Percentiles rank a stretch among this genome's conserved stretches.
phyloP scores from a whole-genome alignment of 2,329 filamentous ascomycete genomes.

The Davidsoniella virescens region DNA sequence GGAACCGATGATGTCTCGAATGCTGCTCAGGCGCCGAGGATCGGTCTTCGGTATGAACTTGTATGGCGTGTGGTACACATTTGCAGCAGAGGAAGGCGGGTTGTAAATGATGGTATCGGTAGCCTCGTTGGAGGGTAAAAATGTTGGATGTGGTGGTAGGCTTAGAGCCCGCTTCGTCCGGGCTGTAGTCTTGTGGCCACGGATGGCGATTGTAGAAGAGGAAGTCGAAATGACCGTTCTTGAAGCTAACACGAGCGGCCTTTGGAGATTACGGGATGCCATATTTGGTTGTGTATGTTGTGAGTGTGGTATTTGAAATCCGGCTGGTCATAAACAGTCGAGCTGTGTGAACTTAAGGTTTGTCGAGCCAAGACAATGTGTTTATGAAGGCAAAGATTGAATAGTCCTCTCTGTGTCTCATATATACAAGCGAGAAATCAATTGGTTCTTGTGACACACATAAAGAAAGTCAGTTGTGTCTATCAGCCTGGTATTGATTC shows the following conservation, averaged over 20 bases:
- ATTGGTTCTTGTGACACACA: neutral
- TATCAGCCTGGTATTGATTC: neutral
- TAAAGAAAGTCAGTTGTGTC: neutral
- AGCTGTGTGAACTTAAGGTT: too few relatives aligned
- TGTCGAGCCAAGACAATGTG: too few relatives aligned
- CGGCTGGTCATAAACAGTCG: neutral
- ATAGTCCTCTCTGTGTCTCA: neutral
- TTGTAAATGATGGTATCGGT: constrained; percentile 36
- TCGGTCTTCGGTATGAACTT: constrained; percentile 45
- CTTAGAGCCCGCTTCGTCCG: constrained; percentile 42
- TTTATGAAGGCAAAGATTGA: neutral
- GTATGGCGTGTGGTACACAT: constrained; percentile 49
- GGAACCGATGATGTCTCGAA: constrained; percentile 27
- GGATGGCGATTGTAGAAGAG: constrained; percentile 18
- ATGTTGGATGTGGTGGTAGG: constrained; percentile 44
- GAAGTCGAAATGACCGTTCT: constrained; percentile 16
- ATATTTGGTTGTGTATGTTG: constrained; percentile 16
- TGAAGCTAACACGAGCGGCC: constrained; percentile 21
- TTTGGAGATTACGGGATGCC: constrained; percentile 22
- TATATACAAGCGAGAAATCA: neutral
- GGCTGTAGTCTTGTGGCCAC: constrained; percentile 34
- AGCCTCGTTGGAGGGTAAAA: constrained; percentile 26
- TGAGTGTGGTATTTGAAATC: neutral
- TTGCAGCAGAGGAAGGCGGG: constrained; percentile 36
- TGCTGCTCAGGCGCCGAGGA: constrained; percentile 34